Evolutionary conservation across 2,329 filamentous ascomycete species (phyloP).

Genomic region (Cladosporium colombiae): DNA sequence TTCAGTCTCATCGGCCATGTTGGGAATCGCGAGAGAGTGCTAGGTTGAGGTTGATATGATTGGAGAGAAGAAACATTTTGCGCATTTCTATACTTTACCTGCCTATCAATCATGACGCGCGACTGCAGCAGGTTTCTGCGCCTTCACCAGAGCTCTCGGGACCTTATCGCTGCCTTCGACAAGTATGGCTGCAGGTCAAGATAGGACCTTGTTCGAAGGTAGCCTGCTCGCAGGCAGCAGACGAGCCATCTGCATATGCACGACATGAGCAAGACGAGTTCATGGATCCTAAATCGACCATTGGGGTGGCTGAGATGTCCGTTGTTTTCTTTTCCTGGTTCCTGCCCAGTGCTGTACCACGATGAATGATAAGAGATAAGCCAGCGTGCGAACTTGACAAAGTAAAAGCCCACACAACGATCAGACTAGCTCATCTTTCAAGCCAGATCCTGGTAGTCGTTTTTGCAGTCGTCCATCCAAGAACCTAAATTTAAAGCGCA

Average conservation of each 20-base stretch:
- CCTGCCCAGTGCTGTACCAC: neutral
- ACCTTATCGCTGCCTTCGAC: constrained; percentile 4
- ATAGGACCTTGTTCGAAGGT: neutral
- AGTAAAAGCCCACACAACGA: neutral
- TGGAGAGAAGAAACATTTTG: neutral
- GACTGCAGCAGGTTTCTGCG: neutral
- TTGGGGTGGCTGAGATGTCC: neutral
- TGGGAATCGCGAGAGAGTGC: neutral
- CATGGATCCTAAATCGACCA: neutral
- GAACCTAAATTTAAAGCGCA: neutral
- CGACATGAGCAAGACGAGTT: neutral
- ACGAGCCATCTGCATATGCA: neutral
- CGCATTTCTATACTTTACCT: neutral
- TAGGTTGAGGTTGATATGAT: neutral
- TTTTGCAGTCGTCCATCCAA: neutral
- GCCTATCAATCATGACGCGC: neutral
- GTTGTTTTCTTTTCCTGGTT: neutral
- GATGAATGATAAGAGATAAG: neutral
- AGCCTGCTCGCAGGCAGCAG: neutral
- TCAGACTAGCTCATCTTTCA: neutral
- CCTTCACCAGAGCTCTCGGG: neutral
- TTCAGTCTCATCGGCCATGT: neutral
- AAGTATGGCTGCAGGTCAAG: neutral
- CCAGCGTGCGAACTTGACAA: neutral
- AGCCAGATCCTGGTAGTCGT: neutral